A percentile compares a stretch with the other conserved stretches of the same genome.
Conservation (phyloP, 805 yeast species). For the Metschnikowia koreensis region DNA sequence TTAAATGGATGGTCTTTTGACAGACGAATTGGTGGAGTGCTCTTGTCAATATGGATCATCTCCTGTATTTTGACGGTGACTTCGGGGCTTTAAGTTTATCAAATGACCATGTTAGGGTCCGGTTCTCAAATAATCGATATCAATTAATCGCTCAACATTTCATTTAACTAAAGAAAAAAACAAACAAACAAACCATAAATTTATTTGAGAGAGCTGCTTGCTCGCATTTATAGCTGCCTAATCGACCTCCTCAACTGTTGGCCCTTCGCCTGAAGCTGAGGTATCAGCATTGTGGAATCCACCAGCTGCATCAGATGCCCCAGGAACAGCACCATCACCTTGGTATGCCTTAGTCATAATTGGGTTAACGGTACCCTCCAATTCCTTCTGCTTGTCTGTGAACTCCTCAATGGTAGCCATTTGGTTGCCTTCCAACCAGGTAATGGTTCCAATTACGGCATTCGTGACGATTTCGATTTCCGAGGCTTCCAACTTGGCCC, state of each 20-base stretch:
- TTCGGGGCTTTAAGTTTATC: background rate
- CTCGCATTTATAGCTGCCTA: background rate
- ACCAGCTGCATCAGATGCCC: slow-evolving; percentile 25
- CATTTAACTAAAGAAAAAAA: too few species aligned
- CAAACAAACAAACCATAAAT: background rate
- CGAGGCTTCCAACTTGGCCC: slow-evolving; percentile 21
- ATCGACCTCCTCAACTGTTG: slow-evolving; percentile 18
- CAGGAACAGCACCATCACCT: slow-evolving; percentile 26
- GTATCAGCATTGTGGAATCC: slow-evolving; percentile 20
- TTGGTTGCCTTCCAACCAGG: slow-evolving; percentile 39
- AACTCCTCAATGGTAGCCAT: slow-evolving; percentile 43
- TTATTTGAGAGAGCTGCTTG: slow-evolving; percentile 25
- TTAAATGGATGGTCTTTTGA: slow-evolving; percentile 32
- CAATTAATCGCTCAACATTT: too few species aligned
- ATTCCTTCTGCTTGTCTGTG: slow-evolving; percentile 39
- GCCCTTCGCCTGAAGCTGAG: slow-evolving; percentile 9
- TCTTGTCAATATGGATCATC: slow-evolving; percentile 32
- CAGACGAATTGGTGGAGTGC: slow-evolving; percentile 29
- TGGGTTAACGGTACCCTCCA: slow-evolving; percentile 41
- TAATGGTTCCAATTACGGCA: slow-evolving; percentile 14
- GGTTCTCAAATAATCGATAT: background rate
- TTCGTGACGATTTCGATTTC: slow-evolving; percentile 13
- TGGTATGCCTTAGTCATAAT: slow-evolving; percentile 36
- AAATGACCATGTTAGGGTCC: background rate
- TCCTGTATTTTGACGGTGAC: slow-evolving; percentile 24